phyloP scores from a whole-genome alignment of 192 early-diverging fungal species.

The Backusella circina region DNA sequence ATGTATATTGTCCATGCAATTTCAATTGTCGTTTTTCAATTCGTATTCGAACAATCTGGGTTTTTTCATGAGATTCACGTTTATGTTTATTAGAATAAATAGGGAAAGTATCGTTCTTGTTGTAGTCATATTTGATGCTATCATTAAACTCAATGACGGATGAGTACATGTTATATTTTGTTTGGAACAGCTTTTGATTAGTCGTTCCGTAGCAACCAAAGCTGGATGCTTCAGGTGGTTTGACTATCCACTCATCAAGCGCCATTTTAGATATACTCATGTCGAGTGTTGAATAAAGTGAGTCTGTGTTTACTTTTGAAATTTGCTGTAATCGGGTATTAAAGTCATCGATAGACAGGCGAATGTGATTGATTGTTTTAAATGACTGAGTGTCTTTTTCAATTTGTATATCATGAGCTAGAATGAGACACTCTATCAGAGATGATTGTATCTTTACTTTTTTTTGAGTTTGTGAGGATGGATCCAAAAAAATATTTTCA shows the following conservation, averaged over 20 bases:
- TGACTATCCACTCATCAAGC: slow-evolving; percentile 8
- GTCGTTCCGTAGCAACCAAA: neutral
- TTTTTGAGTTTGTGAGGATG: neutral
- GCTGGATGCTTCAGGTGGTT: neutral
- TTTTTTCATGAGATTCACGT: neutral
- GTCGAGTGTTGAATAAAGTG: neutral
- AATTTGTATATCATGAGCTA: neutral
- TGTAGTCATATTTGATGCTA: neutral
- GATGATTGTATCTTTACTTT: slow-evolving; percentile 36
- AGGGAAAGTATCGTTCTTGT: neutral
- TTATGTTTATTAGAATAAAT: neutral
- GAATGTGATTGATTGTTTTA: slow-evolving; percentile 30
- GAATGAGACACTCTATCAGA: slow-evolving; percentile 35
- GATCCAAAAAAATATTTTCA: neutral
- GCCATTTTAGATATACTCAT: neutral
- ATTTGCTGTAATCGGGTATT: slow-evolving; percentile 16
- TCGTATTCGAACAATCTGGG: slow-evolving; percentile 10
- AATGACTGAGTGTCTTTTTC: neutral
- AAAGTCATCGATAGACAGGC: slow-evolving; percentile 33
- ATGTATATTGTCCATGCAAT: neutral
- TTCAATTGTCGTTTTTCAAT: slow-evolving; percentile 17
- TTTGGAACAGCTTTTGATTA: neutral
- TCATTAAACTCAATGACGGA: neutral
- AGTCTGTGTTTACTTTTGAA: neutral
- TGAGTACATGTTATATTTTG: neutral